phyloP scores from a whole-genome alignment of 768 basidiomycete species.

The Butyriboletus loyo region DNA sequence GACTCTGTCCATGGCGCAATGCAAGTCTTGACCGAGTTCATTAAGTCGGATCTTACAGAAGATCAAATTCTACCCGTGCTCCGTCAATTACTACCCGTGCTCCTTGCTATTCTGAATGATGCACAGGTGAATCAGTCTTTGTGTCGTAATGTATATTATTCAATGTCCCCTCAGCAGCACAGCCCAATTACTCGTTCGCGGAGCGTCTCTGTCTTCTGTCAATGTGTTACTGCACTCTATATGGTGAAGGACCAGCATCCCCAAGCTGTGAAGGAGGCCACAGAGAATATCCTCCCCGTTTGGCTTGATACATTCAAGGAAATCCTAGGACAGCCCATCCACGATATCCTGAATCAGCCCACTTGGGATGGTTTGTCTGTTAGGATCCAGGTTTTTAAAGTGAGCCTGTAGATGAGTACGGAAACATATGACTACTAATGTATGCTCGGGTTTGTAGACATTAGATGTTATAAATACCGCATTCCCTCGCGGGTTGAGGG shows the following conservation, averaged over 20 bases:
- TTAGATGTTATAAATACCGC: slow-evolving; percentile 76
- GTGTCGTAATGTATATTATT: not conserved
- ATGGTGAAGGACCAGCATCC: slow-evolving; percentile 96
- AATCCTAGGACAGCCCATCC: slow-evolving; percentile 59
- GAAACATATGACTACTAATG: not conserved
- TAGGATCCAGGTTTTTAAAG: slow-evolving; percentile 83
- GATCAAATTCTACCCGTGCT: slow-evolving; percentile 93
- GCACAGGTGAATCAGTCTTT: slow-evolving; percentile 49
- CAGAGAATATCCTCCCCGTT: slow-evolving; percentile 72
- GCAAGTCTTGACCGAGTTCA: slow-evolving; percentile 94
- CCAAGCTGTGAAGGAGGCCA: slow-evolving; percentile 79
- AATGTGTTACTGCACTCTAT: slow-evolving; percentile 85
- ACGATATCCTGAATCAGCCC: slow-evolving; percentile 54
- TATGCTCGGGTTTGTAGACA: slow-evolving; percentile 46
- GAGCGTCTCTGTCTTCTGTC: slow-evolving; percentile 83
- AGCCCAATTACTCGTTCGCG: slow-evolving; percentile 80
- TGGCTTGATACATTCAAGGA: slow-evolving; percentile 93
- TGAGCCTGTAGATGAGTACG: slow-evolving; percentile 28
- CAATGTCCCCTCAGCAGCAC: slow-evolving; percentile 47
- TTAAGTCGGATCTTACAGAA: slow-evolving; percentile 88
- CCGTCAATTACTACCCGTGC: slow-evolving; percentile 82
- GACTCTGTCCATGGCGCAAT: slow-evolving; percentile 91
- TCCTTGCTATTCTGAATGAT: slow-evolving; percentile 76
- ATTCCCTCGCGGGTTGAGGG: slow-evolving; percentile 71
- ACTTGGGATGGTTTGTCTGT: slow-evolving; percentile 84